A percentile compares a stretch with the other conserved stretches of the same genome.
Conservation (phyloP, 179 eudicot genomes). For the Silene coronaria region DNA sequence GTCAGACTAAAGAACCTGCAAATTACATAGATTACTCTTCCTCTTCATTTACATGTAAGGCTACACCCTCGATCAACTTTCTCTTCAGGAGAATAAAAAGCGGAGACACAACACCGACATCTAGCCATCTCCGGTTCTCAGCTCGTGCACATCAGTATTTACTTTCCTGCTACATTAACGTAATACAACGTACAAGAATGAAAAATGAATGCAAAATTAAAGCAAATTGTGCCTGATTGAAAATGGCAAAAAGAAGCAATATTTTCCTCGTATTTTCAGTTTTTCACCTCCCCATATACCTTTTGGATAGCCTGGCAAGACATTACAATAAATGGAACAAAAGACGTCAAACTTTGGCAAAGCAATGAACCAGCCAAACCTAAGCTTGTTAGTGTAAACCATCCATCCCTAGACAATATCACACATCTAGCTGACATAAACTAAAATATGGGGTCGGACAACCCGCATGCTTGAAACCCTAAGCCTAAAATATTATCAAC, state of each 20-base stretch:
- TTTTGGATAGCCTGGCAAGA: constrained; percentile 22
- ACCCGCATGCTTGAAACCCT: constrained; percentile 29
- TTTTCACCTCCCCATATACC: constrained; percentile 37
- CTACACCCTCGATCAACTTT: background rate
- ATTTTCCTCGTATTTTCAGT: constrained; percentile 29
- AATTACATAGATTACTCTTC: too few species aligned
- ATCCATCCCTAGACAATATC: constrained; percentile 29
- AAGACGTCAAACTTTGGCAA: constrained; percentile 22
- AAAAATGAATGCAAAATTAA: constrained; percentile 12
- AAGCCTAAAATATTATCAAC: constrained; percentile 22
- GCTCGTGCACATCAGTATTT: background rate
- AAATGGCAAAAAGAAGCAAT: constrained; percentile 26
- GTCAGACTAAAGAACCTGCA: too few species aligned
- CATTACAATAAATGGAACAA: constrained; percentile 33
- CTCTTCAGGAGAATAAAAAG: background rate
- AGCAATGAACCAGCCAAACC: constrained; percentile 18
- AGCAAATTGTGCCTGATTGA: constrained; percentile 23
- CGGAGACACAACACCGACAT: background rate
- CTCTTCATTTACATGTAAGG: too few species aligned
- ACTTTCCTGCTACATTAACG: constrained; percentile 5
- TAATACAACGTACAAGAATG: background rate
- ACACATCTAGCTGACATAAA: constrained; percentile 29
- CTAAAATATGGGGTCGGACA: constrained; percentile 25
- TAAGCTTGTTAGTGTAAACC: constrained; percentile 35
- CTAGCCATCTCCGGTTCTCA: background rate